These are phyloP conservation scores for Aspergillus asperescens DNA, from an alignment of 495 filamentous ascomycete genomes.

Conservation along the genomic window DNA sequence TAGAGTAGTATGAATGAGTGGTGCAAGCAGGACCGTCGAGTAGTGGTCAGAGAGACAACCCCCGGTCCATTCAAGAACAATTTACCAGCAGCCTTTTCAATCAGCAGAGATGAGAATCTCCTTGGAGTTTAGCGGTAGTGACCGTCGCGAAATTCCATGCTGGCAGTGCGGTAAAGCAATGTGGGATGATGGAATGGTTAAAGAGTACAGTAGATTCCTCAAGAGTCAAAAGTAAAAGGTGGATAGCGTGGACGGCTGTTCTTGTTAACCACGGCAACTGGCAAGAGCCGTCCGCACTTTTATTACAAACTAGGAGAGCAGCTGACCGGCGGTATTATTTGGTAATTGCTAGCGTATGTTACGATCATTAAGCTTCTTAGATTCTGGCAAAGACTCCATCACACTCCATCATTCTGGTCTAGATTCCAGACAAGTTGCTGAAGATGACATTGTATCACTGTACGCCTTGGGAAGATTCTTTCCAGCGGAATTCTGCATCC, in stretches of 20 bases:
- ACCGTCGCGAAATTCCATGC: conserved; percentile 17
- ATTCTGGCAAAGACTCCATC: background rate
- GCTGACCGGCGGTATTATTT: conserved; percentile 1
- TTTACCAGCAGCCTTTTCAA: background rate
- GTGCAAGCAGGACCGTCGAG: background rate
- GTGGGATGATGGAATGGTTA: background rate
- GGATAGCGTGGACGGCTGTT: background rate
- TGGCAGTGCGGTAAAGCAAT: conserved; percentile 17
- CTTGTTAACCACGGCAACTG: background rate
- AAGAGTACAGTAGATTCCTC: too few relatives aligned
- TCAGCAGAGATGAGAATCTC: background rate
- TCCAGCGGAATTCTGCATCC: too few relatives aligned
- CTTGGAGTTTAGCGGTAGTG: conserved; percentile 11
- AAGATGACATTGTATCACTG: too few relatives aligned
- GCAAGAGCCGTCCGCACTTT: background rate
- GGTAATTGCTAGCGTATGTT: conserved; percentile 7
- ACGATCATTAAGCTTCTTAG: conserved; percentile 3
- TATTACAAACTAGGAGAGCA: background rate
- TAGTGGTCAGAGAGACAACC: background rate
- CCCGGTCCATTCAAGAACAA: background rate
- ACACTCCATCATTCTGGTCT: background rate
- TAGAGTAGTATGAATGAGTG: background rate
- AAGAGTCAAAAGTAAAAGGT: background rate
- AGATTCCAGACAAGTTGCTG: background rate
- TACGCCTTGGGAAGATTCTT: too few relatives aligned